Evolutionary conservation across 2,329 filamentous ascomycete species (phyloP).

Genomic region (Tolypocladium amazonense): DNA sequence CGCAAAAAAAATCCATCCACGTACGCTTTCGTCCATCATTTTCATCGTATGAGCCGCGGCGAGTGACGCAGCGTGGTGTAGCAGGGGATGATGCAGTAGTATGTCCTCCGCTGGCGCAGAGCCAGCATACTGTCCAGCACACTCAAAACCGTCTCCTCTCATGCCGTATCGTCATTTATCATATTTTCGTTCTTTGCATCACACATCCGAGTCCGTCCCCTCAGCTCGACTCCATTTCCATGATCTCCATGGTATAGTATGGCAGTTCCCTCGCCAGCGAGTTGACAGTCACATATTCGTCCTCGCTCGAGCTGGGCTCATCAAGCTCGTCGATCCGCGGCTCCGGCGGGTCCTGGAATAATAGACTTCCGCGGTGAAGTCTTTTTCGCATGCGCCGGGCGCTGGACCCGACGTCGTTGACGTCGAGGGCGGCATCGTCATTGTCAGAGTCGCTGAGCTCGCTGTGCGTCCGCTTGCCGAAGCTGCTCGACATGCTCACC

Average conservation of each 20-base stretch:
- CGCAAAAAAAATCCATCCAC: not conserved
- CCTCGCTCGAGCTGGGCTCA: slow-evolving; percentile 38
- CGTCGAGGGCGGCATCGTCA: slow-evolving; percentile 27
- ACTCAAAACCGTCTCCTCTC: slow-evolving; percentile 1
- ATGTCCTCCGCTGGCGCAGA: not conserved
- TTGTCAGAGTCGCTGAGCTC: slow-evolving; percentile 42
- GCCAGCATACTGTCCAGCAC: not conserved
- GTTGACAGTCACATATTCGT: slow-evolving; percentile 28
- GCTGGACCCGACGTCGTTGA: slow-evolving; percentile 32
- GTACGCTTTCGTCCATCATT: not conserved
- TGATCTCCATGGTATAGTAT: slow-evolving; percentile 38
- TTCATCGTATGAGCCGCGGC: not conserved
- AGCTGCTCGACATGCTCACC: slow-evolving; percentile 41
- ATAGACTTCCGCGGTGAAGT: slow-evolving; percentile 33
- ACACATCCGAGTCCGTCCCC: not conserved
- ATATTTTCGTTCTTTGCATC: not conserved
- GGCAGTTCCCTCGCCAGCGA: slow-evolving; percentile 38
- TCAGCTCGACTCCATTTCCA: slow-evolving; percentile 32
- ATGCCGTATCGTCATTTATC: slow-evolving; percentile 10
- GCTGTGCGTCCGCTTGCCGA: slow-evolving; percentile 43
- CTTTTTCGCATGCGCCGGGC: slow-evolving; percentile 37
- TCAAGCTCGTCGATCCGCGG: slow-evolving; percentile 43
- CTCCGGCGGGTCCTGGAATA: slow-evolving; percentile 37
- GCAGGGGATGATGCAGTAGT: not conserved
- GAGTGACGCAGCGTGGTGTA: not conserved